Evolutionary conservation across 345 rosid species (phyloP).

Genomic region (Lenwebbia sp.): DNA sequence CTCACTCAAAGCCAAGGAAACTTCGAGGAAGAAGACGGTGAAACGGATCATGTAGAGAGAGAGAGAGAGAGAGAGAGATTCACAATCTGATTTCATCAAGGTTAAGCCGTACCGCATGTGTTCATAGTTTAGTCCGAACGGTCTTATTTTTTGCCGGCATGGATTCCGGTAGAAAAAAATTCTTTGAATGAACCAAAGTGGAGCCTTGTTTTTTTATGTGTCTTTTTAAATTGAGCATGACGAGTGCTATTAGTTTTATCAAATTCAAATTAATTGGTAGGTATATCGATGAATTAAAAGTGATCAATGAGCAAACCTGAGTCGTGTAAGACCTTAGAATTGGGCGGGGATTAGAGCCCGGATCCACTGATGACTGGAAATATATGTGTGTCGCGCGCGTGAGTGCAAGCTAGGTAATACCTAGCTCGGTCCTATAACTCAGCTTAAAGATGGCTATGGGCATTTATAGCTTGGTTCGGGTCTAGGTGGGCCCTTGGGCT

Average conservation of each 20-base stretch:
- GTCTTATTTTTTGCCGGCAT: neutral
- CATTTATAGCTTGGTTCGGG: neutral
- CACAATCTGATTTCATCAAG: neutral
- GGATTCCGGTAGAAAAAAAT: neutral
- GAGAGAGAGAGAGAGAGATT: neutral
- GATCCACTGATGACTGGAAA: accelerated
- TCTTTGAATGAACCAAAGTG: neutral
- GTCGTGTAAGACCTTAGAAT: neutral
- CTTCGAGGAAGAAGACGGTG: neutral
- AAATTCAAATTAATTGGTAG: neutral
- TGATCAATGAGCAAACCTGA: neutral
- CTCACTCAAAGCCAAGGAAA: neutral
- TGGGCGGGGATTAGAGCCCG: neutral
- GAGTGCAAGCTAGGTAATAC: accelerated
- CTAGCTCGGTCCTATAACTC: neutral
- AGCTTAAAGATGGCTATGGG: accelerated
- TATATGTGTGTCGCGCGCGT: accelerated
- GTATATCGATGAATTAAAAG: neutral
- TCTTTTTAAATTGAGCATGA: neutral
- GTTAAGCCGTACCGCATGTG: neutral
- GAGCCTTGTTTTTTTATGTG: neutral
- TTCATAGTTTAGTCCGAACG: neutral
- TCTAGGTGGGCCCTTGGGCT: accelerated
- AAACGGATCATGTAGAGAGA: neutral
- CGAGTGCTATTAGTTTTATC: neutral